phyloP scores from a whole-genome alignment of 352 stramenopile genomes.

The Globisporangium irregulare region DNA sequence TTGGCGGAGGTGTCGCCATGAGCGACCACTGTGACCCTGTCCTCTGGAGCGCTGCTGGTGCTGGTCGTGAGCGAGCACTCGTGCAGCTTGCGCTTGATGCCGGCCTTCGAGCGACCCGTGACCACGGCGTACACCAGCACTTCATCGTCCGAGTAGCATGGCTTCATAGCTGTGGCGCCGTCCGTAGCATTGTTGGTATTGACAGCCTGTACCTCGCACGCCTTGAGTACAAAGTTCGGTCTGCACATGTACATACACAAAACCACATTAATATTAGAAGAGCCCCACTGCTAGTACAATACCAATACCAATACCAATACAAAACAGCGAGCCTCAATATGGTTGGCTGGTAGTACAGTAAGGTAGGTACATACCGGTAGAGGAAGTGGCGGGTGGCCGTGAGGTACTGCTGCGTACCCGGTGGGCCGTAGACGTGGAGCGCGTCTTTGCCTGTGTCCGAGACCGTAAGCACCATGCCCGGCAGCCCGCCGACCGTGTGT shows the following conservation, averaged over 20 bases:
- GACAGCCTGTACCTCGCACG: slow-evolving; percentile 27
- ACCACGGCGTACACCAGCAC: slow-evolving; percentile 49
- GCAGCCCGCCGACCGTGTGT: slow-evolving; percentile 80
- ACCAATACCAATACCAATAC: background rate
- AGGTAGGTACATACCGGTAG: slow-evolving; percentile 25
- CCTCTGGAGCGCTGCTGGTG: slow-evolving; percentile 1
- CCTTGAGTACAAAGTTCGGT: slow-evolving; percentile 53
- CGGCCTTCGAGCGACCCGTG: slow-evolving; percentile 25
- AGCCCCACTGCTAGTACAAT: background rate
- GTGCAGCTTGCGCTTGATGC: slow-evolving; percentile 64
- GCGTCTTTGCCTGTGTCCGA: slow-evolving; percentile 82
- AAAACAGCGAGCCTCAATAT: background rate
- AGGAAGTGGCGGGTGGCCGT: slow-evolving; percentile 85
- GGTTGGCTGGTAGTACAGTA: background rate
- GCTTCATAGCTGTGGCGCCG: background rate
- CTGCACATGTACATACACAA: background rate
- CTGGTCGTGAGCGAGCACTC: slow-evolving; percentile 1
- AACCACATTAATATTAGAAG: background rate
- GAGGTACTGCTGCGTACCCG: slow-evolving; percentile 63
- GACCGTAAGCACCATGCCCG: slow-evolving; percentile 86
- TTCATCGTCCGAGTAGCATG: slow-evolving; percentile 57
- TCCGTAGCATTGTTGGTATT: background rate
- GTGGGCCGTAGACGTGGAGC: slow-evolving; percentile 69
- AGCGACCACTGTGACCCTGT: slow-evolving; percentile 1
- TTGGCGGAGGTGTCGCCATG: background rate